phyloP scores from a whole-genome alignment of 2,329 filamentous ascomycete species.

The Talaromyces sp. region DNA sequence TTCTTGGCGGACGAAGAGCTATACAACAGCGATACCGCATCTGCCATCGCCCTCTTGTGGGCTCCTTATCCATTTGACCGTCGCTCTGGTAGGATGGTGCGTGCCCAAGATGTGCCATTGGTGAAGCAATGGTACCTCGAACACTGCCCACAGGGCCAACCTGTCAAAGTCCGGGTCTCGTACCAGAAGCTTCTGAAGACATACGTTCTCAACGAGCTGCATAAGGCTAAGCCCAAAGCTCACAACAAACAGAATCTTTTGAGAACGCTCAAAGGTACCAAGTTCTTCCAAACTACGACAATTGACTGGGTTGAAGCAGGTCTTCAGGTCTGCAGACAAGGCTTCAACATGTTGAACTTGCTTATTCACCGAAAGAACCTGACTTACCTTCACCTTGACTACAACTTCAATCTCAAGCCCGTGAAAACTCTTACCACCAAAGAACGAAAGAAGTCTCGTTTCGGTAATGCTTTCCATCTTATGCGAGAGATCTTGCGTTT shows the following conservation, averaged over 20 bases:
- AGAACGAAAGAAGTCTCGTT: conserved; percentile 98
- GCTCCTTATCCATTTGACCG: conserved; percentile 94
- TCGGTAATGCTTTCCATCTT: conserved; percentile 97
- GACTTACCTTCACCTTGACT: conserved; percentile 96
- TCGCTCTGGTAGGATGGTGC: conserved; percentile 90
- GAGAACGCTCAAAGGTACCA: conserved; percentile 87
- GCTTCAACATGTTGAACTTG: conserved; percentile 98
- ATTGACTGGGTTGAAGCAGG: conserved; percentile 99
- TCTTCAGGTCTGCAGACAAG: conserved; percentile 94
- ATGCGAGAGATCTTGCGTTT: conserved; percentile 97
- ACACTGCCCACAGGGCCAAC: conserved; percentile 85
- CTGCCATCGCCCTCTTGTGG: conserved; percentile 96
- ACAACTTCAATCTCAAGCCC: conserved; percentile 99
- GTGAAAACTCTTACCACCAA: conserved; percentile 98
- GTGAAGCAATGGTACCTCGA: conserved; percentile 99
- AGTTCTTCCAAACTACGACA: conserved; percentile 99
- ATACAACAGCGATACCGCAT: conserved; percentile 82
- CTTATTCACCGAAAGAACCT: conserved; percentile 98
- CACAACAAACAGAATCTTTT: conserved; percentile 92
- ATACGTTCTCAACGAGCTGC: conserved; percentile 92
- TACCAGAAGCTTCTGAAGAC: conserved; percentile 98
- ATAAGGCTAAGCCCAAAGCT: conserved; percentile 93
- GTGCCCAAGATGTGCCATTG: conserved; percentile 92
- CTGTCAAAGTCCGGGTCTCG: conserved; percentile 95
- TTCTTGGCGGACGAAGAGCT: conserved; percentile 89